Conservation (phyloP, 306 rosid species). For the Prunus dulcis region DNA sequence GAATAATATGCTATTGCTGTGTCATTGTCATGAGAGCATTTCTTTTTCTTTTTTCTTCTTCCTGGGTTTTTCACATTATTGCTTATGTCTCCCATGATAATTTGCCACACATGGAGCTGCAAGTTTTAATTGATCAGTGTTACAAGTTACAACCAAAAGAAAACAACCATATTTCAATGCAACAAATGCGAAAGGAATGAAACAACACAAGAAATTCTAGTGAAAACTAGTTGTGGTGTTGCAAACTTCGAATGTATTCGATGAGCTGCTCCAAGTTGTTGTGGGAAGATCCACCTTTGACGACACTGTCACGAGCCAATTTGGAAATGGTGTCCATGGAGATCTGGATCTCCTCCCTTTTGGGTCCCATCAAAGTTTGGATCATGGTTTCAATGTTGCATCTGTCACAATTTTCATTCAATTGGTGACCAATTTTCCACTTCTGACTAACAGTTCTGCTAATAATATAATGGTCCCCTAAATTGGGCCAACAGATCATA, state of each 20-base stretch:
- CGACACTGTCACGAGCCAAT: constrained; percentile 7
- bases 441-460: constrained; percentile 20
- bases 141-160: too few relatives aligned
- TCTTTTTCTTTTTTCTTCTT: too few relatives aligned
- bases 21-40: background rate
- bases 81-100: too few relatives aligned
- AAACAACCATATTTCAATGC: background rate
- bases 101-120: too few relatives aligned
- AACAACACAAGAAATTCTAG: background rate
- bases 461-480: constrained; percentile 17
- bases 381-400: background rate
- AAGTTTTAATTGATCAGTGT: too few relatives aligned
- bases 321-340: constrained; percentile 18
- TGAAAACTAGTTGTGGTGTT: background rate
- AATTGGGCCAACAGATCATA: constrained; percentile 27
- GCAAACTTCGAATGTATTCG: constrained; percentile 1
- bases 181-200: background rate
- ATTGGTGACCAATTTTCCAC: constrained; percentile 24
- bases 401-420: constrained; percentile 18
- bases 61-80: too few relatives aligned
- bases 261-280: constrained; percentile 14
- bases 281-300: constrained; percentile 24
- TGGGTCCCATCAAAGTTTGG: constrained; percentile 19
- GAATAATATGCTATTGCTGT: background rate
- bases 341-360: constrained; percentile 7